Conservation (phyloP, 257 asterid species). For the Ophiorrhiza pumila region DNA sequence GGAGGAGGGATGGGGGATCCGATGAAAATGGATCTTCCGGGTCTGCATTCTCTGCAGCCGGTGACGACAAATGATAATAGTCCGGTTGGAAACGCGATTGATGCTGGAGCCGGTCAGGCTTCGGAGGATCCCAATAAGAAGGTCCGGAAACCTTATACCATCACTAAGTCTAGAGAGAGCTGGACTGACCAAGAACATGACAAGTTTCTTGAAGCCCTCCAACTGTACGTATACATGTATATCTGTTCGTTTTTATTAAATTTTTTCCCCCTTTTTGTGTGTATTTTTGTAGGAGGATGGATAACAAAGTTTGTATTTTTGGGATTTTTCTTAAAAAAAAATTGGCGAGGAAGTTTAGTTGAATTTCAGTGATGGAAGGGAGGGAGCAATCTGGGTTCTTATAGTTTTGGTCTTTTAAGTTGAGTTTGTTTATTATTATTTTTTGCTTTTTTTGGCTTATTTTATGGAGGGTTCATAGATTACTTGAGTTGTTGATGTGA, state of each 20-base stretch:
- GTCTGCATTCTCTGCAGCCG: constrained; percentile 27
- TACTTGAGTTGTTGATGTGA: neutral
- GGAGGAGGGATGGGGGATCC: constrained; percentile 30
- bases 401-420: neutral
- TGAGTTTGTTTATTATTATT: neutral
- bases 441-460: neutral
- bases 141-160: constrained; percentile 75
- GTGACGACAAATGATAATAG: constrained; percentile 12
- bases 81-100: neutral
- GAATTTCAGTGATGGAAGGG: neutral
- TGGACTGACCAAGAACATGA: constrained; percentile 87
- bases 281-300: neutral
- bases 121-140: constrained; percentile 65
- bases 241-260: neutral
- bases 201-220: constrained; percentile 63
- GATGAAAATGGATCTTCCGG: constrained; percentile 39
- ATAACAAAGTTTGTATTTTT: neutral
- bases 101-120: constrained; percentile 33
- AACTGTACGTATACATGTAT: constrained; percentile 31
- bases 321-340: neutral
- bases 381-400: neutral
- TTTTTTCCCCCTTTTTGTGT: neutral
- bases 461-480: neutral
- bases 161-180: constrained; percentile 81
- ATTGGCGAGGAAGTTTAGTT: neutral